A percentile compares a stretch with the other conserved stretches of the same genome.
Conservation (phyloP, 1,139 yeast genomes). For the Taphrina wiesneri region DNA sequence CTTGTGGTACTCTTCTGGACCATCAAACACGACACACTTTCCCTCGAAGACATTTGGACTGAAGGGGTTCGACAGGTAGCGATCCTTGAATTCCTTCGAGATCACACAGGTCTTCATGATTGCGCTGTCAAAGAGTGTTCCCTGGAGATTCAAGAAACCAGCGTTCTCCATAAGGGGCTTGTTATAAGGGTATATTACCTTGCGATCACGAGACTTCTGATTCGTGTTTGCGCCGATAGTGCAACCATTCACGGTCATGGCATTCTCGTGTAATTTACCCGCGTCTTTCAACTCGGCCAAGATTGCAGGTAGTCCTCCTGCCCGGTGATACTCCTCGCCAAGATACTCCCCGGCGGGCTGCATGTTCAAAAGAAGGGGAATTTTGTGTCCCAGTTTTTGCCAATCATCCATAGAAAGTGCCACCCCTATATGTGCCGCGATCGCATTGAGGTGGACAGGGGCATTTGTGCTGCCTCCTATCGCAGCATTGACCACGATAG, state of each 20-base stretch:
- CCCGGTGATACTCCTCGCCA: constrained; percentile 41
- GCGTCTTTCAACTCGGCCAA: constrained; percentile 39
- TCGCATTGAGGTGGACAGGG: constrained; percentile 41
- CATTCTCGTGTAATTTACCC: constrained; percentile 38
- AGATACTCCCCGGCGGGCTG: constrained; percentile 42
- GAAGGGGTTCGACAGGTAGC: constrained; percentile 39
- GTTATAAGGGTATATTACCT: constrained; percentile 39
- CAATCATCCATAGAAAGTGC: constrained; percentile 40
- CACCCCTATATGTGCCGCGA: constrained; percentile 41
- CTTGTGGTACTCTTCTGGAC: constrained; percentile 41
- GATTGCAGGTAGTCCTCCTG: constrained; percentile 41
- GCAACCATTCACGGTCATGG: constrained; percentile 40
- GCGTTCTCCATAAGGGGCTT: constrained; percentile 38
- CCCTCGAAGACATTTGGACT: constrained; percentile 41
- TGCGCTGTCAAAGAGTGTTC: constrained; percentile 40
- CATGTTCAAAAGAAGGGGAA: constrained; percentile 41
- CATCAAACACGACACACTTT: constrained; percentile 41
- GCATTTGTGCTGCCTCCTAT: constrained; percentile 42
- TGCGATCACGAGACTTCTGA: constrained; percentile 36
- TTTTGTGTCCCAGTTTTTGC: constrained; percentile 40
- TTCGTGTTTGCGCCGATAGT: constrained; percentile 39
- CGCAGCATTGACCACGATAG: constrained; percentile 41
- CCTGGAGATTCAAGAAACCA: constrained; percentile 42
- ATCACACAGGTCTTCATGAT: constrained; percentile 44
- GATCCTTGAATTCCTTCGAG: constrained; percentile 38